Conservation (phyloP, 1,139 yeast species). For the Debaryomyces udenii region DNA sequence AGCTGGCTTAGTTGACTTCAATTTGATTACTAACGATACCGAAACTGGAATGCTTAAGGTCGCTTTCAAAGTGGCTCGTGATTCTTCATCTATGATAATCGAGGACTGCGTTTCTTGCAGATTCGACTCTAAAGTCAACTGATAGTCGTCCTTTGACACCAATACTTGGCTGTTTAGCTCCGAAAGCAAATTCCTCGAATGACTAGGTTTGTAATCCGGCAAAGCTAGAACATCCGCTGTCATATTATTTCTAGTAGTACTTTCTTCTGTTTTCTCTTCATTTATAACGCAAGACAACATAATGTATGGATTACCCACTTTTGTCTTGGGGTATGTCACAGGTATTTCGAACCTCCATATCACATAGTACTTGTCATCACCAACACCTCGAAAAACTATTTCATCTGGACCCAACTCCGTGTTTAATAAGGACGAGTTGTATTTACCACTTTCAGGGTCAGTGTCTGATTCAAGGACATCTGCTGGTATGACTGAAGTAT, state of each 20-base stretch:
- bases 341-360: slow-evolving; percentile 42
- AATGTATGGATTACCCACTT: slow-evolving; percentile 35
- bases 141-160: not conserved
- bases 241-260: slow-evolving; percentile 3
- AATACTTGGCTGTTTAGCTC: slow-evolving; percentile 27
- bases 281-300: slow-evolving; percentile 28
- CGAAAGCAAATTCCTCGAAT: slow-evolving; percentile 24
- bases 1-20: slow-evolving; percentile 60
- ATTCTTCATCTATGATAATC: slow-evolving; percentile 1
- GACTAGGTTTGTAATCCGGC: slow-evolving; percentile 26
- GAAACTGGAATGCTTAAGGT: slow-evolving; percentile 23
- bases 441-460: slow-evolving; percentile 12
- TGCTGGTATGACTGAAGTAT: slow-evolving; percentile 33
- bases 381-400: slow-evolving; percentile 16
- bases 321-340: slow-evolving; percentile 40
- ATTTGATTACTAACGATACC: slow-evolving; percentile 46
- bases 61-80: slow-evolving; percentile 3
- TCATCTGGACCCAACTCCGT: slow-evolving; percentile 17
- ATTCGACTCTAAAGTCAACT: slow-evolving; percentile 5
- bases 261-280: slow-evolving; percentile 14
- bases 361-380: slow-evolving; percentile 16
- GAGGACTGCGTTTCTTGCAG: slow-evolving; percentile 7
- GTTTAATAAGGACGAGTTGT: slow-evolving; percentile 21
- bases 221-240: slow-evolving; percentile 14
- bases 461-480: slow-evolving; percentile 20